These are phyloP conservation scores for Knufia petricola DNA, from an alignment of 2,329 filamentous ascomycete genomes.

Conservation along the genomic window DNA sequence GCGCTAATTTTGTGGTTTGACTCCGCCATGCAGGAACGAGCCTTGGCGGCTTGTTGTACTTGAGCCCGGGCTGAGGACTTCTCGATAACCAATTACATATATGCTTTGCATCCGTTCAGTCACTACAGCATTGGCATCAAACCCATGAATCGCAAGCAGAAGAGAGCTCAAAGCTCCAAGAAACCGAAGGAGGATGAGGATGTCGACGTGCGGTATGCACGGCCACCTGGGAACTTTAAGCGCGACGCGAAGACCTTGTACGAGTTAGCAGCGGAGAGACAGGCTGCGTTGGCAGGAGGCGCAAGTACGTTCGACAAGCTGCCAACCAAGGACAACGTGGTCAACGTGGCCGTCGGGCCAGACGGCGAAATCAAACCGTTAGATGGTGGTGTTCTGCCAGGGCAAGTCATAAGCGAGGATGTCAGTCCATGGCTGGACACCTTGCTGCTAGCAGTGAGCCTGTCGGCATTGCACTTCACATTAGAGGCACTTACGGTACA, in stretches of 20 bases:
- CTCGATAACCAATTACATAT: neutral
- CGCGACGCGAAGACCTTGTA: constrained; percentile 32
- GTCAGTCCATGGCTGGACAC: constrained; percentile 34
- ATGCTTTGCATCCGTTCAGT: neutral
- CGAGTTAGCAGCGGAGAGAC: constrained; percentile 37
- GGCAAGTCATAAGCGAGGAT: neutral
- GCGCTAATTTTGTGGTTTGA: no score
- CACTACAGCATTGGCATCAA: neutral
- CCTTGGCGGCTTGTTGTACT: neutral
- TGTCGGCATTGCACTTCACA: constrained; percentile 37
- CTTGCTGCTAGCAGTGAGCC: constrained; percentile 33
- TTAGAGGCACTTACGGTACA: constrained; percentile 37
- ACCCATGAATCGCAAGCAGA: constrained; percentile 19
- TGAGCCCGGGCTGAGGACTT: neutral
- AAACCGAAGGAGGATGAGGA: constrained; percentile 11
- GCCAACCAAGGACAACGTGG: constrained; percentile 16
- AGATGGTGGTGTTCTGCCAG: neutral
- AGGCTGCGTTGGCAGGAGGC: constrained; percentile 26
- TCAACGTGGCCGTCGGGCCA: constrained; percentile 19
- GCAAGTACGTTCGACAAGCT: constrained; percentile 1
- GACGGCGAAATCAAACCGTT: constrained; percentile 14
- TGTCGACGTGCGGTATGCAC: constrained; percentile 16
- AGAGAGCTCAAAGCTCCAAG: constrained; percentile 14
- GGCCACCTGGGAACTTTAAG: constrained; percentile 13
- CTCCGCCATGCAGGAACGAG: neutral